Evolutionary conservation across 2,329 filamentous ascomycete species (phyloP).

Genomic region (Biscogniauxia marginata): DNA sequence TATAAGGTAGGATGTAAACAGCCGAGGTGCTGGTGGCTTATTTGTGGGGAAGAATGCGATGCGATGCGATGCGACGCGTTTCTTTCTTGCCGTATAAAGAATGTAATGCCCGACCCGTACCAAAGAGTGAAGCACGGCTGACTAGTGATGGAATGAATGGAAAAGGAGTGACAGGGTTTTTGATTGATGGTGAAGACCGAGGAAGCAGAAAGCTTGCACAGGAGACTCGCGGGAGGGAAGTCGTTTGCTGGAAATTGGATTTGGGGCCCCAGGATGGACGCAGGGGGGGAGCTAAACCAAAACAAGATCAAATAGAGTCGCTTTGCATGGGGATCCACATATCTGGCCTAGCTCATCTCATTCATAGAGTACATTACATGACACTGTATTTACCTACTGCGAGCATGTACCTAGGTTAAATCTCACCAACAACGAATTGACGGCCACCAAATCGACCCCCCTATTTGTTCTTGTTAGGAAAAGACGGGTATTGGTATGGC

Average conservation of each 20-base stretch:
- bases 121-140: constrained; percentile 2
- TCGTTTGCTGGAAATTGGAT: background rate
- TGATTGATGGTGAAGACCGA: background rate
- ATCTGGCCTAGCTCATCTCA: too few relatives aligned
- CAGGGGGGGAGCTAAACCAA: background rate
- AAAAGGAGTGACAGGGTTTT: background rate
- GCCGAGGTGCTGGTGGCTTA: too few relatives aligned
- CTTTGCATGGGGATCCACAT: background rate
- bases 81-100: background rate
- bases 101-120: background rate
- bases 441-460: too few relatives aligned
- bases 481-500: too few relatives aligned
- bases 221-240: background rate
- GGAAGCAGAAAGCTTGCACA: background rate
- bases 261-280: background rate
- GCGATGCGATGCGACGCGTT: background rate
- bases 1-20: too few relatives aligned
- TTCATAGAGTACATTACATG: too few relatives aligned
- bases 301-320: background rate
- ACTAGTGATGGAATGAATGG: background rate
- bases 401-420: too few relatives aligned
- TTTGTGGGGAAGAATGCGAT: too few relatives aligned
- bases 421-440: too few relatives aligned
- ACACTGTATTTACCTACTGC: too few relatives aligned
- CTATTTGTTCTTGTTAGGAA: too few relatives aligned